Evolutionary conservation across 2,329 filamentous ascomycete genomes (phyloP).

Genomic region (Ramichloridium luteum): DNA sequence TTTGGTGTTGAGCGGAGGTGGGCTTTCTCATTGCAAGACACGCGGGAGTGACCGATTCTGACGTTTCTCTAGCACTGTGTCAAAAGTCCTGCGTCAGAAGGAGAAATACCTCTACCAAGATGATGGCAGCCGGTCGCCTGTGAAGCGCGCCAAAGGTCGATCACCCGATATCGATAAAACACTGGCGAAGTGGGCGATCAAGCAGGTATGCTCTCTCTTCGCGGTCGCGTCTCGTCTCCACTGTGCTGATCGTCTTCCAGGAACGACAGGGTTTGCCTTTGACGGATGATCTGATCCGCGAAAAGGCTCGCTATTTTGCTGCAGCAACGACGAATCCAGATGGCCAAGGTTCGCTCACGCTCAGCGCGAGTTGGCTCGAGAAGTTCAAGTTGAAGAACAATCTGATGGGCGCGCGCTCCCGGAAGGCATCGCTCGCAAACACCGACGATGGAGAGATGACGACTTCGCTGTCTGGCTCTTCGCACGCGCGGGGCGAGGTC

Average conservation of each 20-base stretch:
- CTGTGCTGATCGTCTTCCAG: slow-evolving; percentile 28
- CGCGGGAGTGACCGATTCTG: slow-evolving; percentile 5
- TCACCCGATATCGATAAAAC: slow-evolving; percentile 86
- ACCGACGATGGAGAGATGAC: slow-evolving; percentile 57
- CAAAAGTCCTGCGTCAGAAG: slow-evolving; percentile 87
- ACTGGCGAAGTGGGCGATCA: slow-evolving; percentile 74
- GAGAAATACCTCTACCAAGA: slow-evolving; percentile 83
- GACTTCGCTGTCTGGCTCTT: slow-evolving; percentile 44
- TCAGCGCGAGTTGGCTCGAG: slow-evolving; percentile 72
- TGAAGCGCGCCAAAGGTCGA: slow-evolving; percentile 74
- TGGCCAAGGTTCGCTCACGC: slow-evolving; percentile 55
- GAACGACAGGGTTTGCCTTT: slow-evolving; percentile 63
- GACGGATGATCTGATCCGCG: slow-evolving; percentile 68
- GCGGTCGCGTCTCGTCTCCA: background rate
- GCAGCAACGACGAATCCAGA: slow-evolving; percentile 57
- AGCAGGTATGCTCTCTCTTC: slow-evolving; percentile 28
- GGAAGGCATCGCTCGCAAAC: slow-evolving; percentile 39
- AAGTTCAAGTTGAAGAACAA: slow-evolving; percentile 90
- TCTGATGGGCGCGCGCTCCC: slow-evolving; percentile 40
- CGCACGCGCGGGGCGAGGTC: slow-evolving; percentile 46
- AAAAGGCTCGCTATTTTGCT: slow-evolving; percentile 67
- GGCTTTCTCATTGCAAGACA: slow-evolving; percentile 15
- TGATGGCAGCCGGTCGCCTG: slow-evolving; percentile 64
- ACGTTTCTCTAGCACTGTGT: slow-evolving; percentile 65
- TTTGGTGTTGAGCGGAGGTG: slow-evolving; percentile 98